A percentile compares a stretch with the other conserved stretches of the same genome.
phyloP scores from a whole-genome alignment of 208 protist genomes.

The Herpetomonas samuelpessoai region DNA sequence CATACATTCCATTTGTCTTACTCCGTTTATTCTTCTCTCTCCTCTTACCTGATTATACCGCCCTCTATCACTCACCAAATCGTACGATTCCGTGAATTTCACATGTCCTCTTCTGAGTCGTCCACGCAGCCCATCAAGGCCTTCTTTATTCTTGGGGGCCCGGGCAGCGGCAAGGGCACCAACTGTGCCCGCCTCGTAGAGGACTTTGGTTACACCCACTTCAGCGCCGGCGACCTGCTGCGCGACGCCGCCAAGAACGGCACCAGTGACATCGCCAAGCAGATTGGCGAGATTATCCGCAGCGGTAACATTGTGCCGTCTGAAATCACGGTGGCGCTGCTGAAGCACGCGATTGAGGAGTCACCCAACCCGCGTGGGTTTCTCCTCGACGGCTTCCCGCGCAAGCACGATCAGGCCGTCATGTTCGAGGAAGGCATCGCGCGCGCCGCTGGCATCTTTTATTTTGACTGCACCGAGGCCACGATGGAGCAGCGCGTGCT shows the following conservation, averaged over 20 bases:
- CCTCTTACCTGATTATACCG: too few relatives aligned
- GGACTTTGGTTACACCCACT: slow-evolving; percentile 86
- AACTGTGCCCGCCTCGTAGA: slow-evolving; percentile 70
- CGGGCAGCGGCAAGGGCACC: slow-evolving; percentile 86
- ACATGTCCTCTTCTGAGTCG: too few relatives aligned
- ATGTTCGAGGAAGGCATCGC: slow-evolving; percentile 86
- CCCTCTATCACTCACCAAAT: too few relatives aligned
- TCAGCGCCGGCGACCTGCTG: slow-evolving; percentile 83
- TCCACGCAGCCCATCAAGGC: slow-evolving; percentile 36
- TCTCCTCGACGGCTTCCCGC: slow-evolving; percentile 89
- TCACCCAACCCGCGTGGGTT: slow-evolving; percentile 68
- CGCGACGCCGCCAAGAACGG: slow-evolving; percentile 59
- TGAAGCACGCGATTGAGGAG: slow-evolving; percentile 58
- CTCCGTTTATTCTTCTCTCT: too few relatives aligned
- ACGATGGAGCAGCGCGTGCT: slow-evolving; percentile 78
- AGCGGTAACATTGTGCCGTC: slow-evolving; percentile 80
- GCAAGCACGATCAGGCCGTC: slow-evolving; percentile 78
- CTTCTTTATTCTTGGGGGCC: slow-evolving; percentile 87
- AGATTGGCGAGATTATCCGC: slow-evolving; percentile 65
- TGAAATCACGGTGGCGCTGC: slow-evolving; percentile 85
- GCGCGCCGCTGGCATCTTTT: slow-evolving; percentile 57
- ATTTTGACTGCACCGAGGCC: slow-evolving; percentile 75
- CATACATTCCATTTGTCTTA: too few relatives aligned
- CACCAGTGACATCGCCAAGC: slow-evolving; percentile 65
- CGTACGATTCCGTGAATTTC: too few relatives aligned